Base-by-base conservation (phyloP, 257 asterid species). In the Ilex asprella region DNA sequence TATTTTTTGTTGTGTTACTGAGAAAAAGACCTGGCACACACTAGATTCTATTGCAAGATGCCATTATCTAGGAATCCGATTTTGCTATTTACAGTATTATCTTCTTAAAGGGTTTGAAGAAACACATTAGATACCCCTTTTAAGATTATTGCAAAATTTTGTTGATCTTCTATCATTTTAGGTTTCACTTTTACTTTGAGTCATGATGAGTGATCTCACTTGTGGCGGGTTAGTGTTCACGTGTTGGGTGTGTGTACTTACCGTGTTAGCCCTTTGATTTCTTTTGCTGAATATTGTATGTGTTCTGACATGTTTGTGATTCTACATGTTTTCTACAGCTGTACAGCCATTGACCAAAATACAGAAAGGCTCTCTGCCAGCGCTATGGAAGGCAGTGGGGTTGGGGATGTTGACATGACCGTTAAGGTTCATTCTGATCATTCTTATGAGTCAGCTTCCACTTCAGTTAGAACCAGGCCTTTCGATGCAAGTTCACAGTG, bases 291-390 rank as follows among this genome's bases (percentile, higher is more conserved):
- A 46, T 46, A 10, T 10, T 46, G 3, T 14, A 46, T 7, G 0
- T 3, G 27, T 15, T 53, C 30, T 14, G n/a, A 6, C 11, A 53
- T n/a, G 29, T 53, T 64, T 7, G 30, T 52, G 41, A 15, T 50
- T 4, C 58, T 44, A 29, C 50, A 16, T 63, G 11, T 58, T 21
- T 35, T 55, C 55, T 63, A 46, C 61, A 83, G 92, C 75, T 79
- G 94, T 81, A 66, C 78, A 82, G 81, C 86, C 43, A 81, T 64
- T 60, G 83, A 75, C 55, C 75, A 62, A 55, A 74, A 59, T 63
- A 67, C 68, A 31, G 64, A 70, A 64, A 67, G 70, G 39, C 57
- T 56, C 60, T 74, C 78, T 41, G 39, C 64, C 58, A 78, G 69
- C 69, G 64, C 83, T 59, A 63, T 39, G 49, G 58, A 70, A 63